Conservation (phyloP, 352 stramenopile species). For the Phytopythium vexans region DNA sequence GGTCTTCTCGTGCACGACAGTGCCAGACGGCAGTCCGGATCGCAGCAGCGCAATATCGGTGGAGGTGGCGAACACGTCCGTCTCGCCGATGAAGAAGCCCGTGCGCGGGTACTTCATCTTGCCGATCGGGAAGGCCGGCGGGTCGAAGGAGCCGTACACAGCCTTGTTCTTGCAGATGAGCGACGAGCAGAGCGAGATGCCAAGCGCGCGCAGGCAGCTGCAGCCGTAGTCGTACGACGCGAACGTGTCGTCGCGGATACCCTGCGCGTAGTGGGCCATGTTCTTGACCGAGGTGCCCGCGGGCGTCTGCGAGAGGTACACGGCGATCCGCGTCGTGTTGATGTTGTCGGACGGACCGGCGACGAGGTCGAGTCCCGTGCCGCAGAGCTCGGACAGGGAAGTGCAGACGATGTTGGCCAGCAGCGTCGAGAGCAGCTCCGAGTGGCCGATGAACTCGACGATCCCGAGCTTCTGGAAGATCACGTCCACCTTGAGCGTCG, state of each 20-base stretch:
- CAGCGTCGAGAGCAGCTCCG: conserved; percentile 11
- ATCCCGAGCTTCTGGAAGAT: conserved; percentile 36
- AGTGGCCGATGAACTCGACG: conserved; percentile 34
- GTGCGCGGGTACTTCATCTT: conserved; percentile 31
- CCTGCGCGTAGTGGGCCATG: conserved; percentile 49
- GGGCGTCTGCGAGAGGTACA: conserved; percentile 53
- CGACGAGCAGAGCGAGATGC: conserved; percentile 30
- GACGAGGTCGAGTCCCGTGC: conserved; percentile 38
- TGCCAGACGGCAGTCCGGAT: conserved; percentile 21
- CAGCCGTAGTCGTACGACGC: conserved; percentile 55
- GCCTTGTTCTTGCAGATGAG: conserved; percentile 51
- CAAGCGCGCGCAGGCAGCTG: conserved; percentile 25
- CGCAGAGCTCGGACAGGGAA: conserved; percentile 35
- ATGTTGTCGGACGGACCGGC: conserved; percentile 39
- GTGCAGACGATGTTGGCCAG: conserved; percentile 37
- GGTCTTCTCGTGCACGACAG: conserved; percentile 32
- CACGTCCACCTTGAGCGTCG: conserved; percentile 40
- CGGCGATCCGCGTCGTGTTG: conserved; percentile 45
- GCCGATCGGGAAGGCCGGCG: conserved; percentile 16
- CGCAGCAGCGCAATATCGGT: conserved; percentile 33
- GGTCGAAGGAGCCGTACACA: conserved; percentile 39
- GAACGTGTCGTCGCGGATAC: conserved; percentile 50
- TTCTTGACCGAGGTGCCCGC: conserved; percentile 55
- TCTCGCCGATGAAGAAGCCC: conserved; percentile 29
- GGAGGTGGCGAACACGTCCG: conserved; percentile 31